Conservation (phyloP, 2,329 filamentous ascomycete species). For the Microascus cirrosus region DNA sequence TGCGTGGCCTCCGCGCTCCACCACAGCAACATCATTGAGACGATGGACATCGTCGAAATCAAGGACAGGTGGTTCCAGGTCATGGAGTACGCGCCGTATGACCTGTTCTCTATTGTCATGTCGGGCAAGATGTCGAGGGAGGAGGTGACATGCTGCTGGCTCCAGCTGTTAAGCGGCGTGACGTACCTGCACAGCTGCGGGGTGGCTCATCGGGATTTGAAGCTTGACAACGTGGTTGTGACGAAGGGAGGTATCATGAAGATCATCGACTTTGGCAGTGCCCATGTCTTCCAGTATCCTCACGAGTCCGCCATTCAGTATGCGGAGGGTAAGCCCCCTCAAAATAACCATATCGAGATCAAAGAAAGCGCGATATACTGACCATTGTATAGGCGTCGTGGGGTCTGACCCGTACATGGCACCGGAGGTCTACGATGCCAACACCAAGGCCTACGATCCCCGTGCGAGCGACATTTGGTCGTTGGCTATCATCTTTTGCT, state of each 20-base stretch:
- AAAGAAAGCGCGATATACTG: not conserved
- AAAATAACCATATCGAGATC: not conserved
- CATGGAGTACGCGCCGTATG: conserved; percentile 96
- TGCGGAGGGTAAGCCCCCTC: conserved; percentile 55
- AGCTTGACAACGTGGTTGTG: conserved; percentile 95
- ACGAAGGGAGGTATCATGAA: conserved; percentile 98
- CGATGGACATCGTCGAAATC: conserved; percentile 90
- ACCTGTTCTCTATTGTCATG: conserved; percentile 98
- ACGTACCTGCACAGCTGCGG: conserved; percentile 93
- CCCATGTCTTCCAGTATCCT: conserved; percentile 92
- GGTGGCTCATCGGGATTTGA: conserved; percentile 86
- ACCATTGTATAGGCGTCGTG: conserved; percentile 42
- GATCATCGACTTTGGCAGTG: conserved; percentile 96
- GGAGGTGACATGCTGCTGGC: conserved; percentile 80
- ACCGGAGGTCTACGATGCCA: conserved; percentile 78
- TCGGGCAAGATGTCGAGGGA: conserved; percentile 92
- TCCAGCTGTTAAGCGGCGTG: conserved; percentile 91
- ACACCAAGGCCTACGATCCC: conserved; percentile 79
- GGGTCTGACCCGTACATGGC: conserved; percentile 90
- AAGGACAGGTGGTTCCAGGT: conserved; percentile 94
- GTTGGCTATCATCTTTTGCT: conserved; percentile 95
- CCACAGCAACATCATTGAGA: conserved; percentile 97
- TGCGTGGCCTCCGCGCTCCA: conserved; percentile 95
- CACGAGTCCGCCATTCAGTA: conserved; percentile 83
- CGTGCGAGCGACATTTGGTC: conserved; percentile 96